Evolutionary conservation across 108 stramenopile genomes (phyloP), one percentile per base, ranked within the genome.

Genomic region (Nitzschia putrida): DNA sequence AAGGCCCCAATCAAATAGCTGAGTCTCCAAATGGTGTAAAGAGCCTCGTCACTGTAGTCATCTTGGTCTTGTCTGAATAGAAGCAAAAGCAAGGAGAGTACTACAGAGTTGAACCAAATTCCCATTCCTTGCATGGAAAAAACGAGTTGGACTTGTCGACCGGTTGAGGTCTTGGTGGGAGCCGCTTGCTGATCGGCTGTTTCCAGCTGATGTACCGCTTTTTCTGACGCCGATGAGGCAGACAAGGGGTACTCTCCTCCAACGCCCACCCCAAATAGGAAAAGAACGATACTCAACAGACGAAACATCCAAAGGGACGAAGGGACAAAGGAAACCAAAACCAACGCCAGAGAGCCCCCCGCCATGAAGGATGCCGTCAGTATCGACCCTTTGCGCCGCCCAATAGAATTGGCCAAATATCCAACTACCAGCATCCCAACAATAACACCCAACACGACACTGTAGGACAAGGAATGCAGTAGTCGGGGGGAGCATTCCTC

Each of bases 121-220:
- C 90, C 90, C 53, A 87, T 22, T 5, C 90, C 90, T 69, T 91
- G 90, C 84, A 85, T 88, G 26, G 77, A 61, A 66, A 91, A 91
- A 2, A 88, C 86, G 18, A 87, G 53, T 25, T 85, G 83, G 10
- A 88, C 83, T 22, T 78, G 76, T 40, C 75, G 74, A 50, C 90
- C 90, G 25, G 83, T 74, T 11, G 12, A 29, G 3, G 21, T 13
- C 10, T 65, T 49, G 49, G 49, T 50, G 20, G 49, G 49, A 50
- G 20, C 49, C 24, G 22, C 7, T 56, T 3, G 2, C 24, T 13
- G 29, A 34, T 34, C 29, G 29, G 29, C 29, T 4, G 29, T 11
- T 9, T 22, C 16, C 41, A 21, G 56, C 18, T 18, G 16, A 13
- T 44, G 68, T 73, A 89, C 84, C 24, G 85, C 82, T 18, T 81